Percentiles rank a stretch among this genome's conserved stretches.
phyloP scores from a whole-genome alignment of 345 rosid species.

The Viola odorata region DNA sequence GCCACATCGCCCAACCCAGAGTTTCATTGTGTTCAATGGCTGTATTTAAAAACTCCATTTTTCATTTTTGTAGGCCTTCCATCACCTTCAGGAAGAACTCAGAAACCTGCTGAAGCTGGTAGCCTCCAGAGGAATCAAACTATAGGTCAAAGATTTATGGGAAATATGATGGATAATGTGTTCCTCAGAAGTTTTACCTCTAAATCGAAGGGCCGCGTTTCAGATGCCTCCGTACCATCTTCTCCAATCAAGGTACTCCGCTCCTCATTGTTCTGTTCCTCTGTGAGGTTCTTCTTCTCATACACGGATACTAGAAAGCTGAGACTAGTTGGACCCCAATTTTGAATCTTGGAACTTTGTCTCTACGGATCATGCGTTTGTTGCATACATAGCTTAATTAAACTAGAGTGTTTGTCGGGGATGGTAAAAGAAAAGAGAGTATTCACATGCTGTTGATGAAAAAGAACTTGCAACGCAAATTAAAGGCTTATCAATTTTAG shows the following conservation, averaged over 20 bases:
- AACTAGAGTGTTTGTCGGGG: no score
- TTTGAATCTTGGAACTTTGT: no score
- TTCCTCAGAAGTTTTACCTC: slow-evolving; percentile 77
- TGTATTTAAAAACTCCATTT: background rate
- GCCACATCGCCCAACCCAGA: no score
- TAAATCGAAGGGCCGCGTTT: slow-evolving; percentile 47
- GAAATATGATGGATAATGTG: slow-evolving; percentile 81
- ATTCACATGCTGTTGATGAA: background rate
- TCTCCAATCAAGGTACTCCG: slow-evolving; percentile 66
- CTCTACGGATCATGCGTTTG: background rate
- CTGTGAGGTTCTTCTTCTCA: no score
- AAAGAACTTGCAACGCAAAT: background rate
- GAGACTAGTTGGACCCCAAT: no score
- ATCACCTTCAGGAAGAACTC: slow-evolving; percentile 74
- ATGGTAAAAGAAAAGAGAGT: no score
- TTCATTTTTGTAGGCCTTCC: slow-evolving; percentile 52
- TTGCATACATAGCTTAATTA: no score
- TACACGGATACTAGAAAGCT: no score
- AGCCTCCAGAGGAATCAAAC: slow-evolving; percentile 68
- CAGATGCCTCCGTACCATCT: slow-evolving; percentile 63
- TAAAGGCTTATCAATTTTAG: no score
- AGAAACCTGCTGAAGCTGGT: slow-evolving; percentile 49
- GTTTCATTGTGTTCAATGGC: background rate
- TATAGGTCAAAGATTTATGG: slow-evolving; percentile 75
- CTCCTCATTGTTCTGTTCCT: no score